Conservation (phyloP, 208 protist species). For the Acanthamoeba royreba region DNA sequence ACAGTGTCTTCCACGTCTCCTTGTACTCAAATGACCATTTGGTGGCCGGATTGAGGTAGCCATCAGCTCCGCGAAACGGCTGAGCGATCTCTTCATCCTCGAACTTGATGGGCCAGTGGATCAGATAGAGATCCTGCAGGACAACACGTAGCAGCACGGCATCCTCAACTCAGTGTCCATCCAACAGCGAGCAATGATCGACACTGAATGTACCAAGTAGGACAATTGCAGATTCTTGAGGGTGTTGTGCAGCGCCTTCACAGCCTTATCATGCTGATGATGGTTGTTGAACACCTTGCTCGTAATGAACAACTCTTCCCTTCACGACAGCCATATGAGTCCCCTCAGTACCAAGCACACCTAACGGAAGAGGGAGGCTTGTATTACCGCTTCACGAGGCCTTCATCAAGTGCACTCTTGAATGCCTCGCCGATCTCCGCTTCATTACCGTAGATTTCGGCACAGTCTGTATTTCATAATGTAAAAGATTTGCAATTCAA, state of each 20-base stretch:
- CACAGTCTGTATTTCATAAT: not conserved
- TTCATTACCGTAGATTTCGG: conserved; percentile 13
- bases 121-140: not conserved
- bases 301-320: conserved; percentile 26
- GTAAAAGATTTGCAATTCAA: not conserved
- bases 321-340: not conserved
- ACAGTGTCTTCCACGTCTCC: conserved; percentile 11
- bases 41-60: not conserved
- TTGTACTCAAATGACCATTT: not conserved
- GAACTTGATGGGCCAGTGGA: conserved; percentile 48
- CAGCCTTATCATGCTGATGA: not conserved
- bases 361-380: not conserved
- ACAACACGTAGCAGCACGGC: not conserved
- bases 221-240: conserved; percentile 37
- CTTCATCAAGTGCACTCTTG: not conserved
- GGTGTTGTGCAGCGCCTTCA: not conserved
- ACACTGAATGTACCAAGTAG: not conserved
- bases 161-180: not conserved
- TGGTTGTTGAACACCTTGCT: conserved; percentile 47
- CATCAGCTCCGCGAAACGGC: not conserved
- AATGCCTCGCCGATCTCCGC: conserved; percentile 16
- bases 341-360: too few species aligned
- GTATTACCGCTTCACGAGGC: not conserved
- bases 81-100: not conserved
- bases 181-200: not conserved